Evolutionary conservation across 306 rosid species (phyloP), one percentile per base, ranked within the genome.

Genomic region (Arachis stenosperma): DNA sequence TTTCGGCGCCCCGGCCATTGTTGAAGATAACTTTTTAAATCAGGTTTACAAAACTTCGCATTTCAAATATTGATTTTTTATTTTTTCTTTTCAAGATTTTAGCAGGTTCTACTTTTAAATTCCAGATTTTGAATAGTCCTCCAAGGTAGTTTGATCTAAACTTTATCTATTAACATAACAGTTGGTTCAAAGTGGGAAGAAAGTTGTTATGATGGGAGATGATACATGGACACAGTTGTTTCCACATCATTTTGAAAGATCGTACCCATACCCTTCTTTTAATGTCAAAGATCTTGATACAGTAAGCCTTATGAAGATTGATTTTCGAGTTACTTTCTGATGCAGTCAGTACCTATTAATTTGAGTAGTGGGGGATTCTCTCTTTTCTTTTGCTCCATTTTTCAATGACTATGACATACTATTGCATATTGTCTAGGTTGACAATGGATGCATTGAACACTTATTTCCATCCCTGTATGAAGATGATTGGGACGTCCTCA

Each of bases 161-260:
- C 70, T 61, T 62, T 41, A 65, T 57, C 56, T 57, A 12, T 63
- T 69, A 7, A 12, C 60, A 70, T 76, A 71, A 71, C 92, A 94
- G 98, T 82, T 94, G 78, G 92, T 86, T 82, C 88, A 88, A 76
- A 94, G 84, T 66, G 97, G 97, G 83, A 94, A 91, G 83, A 89
- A 88, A 75, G 92, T 89, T 69, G 92, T 89, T 65, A 91, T 94
- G 98, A 89, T 94, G 98, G 98, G 98, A 69, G 97, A 94, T 73
- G 98, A 94, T 79, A 94, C 98, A n/a, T 94, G 98, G 98, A 84
- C 84, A 7, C 98, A 94, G 53, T 77, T 94, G 89, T 91, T 91
- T 87, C 98, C 98, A 58, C 75, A 73, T 75, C 98, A 91, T 89
- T 94, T 94, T 74, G 79, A 67, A 72, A 87, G 83, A 81, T 83